Base-by-base conservation (phyloP, 768 basidiomycete species). In the Trichaptum fuscoviolaceum region DNA sequence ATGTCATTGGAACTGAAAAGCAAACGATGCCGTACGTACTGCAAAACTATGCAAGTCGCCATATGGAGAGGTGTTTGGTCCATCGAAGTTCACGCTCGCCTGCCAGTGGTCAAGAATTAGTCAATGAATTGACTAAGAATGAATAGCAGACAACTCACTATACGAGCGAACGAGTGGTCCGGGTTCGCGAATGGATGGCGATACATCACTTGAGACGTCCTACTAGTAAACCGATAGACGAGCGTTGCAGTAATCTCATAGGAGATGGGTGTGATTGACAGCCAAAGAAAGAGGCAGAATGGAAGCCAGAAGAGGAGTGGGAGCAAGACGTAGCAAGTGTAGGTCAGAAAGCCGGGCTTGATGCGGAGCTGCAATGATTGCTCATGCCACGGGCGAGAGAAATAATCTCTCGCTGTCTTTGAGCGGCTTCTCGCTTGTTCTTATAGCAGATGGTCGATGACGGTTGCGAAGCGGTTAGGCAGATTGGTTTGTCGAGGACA, bases 81-180 rank as follows among this genome's bases (percentile, higher is more conserved):
- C 67, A 67, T 69, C 42, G 42, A 52, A 52, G 42, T 52, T 52
- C 20, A 52, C 42, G 2, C 75, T 75, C 69, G 76, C 42, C 42
- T 52, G n/a, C n/a, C n/a, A n/a, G n/a, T n/a, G 42, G 42, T 15
- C 2, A 52, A 52, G 42, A 15, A 4, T 52, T 3, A 52, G 42
- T 52, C 42, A 52, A 52, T 52, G 42, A 52, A 20, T 52, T 52
- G 5, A 52, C 20, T 12, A 52, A 20, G 3, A 12, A 20, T 3
- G 12, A 52, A 52, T 12, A 52, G 30, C 30, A 2, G 30, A 2
- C 74, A 62, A 35, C 67, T 5, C 63, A 69, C 27, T 35, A 24
- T 17, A 66, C 59, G 59, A 68, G 35, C 42, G 65, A 24, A 62
- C 65, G 34, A 57, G 23, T 23, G 63, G 63, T 34, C 65, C 62